Evolutionary conservation across 169 alveolate genomes (phyloP).

Genomic region (Eimeria acervulina): DNA sequence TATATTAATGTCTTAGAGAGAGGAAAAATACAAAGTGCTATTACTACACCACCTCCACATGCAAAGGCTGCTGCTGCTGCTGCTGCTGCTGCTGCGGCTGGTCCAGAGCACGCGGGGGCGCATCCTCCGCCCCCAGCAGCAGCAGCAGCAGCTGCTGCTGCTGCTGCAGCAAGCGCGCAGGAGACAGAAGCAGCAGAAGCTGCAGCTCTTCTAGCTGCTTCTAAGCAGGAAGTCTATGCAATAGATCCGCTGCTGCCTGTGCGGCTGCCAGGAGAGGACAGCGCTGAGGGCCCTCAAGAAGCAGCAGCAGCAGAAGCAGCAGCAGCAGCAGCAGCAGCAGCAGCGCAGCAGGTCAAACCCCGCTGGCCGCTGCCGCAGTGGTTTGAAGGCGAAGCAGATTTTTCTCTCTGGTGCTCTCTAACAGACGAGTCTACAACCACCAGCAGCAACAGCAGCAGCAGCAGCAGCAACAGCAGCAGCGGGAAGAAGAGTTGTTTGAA

Average conservation of each 20-base stretch:
- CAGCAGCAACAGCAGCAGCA: not conserved
- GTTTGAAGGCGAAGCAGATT: slow-evolving; percentile 38
- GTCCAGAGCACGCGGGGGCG: not conserved
- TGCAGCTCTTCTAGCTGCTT: slow-evolving; percentile 55
- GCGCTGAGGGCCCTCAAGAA: not conserved
- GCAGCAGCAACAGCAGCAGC: slow-evolving; percentile 8
- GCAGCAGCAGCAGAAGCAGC: not conserved
- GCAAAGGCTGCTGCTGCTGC: slow-evolving; percentile 27
- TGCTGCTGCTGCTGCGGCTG: slow-evolving; percentile 35
- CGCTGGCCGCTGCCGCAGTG: slow-evolving; percentile 49
- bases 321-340: slow-evolving; percentile 52
- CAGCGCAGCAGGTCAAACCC: not conserved
- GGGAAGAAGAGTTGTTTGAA: not conserved
- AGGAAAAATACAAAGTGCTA: not conserved
- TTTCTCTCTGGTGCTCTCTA: slow-evolving; percentile 24
- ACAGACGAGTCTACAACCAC: not conserved
- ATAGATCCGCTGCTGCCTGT: slow-evolving; percentile 37
- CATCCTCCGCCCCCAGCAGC: slow-evolving; percentile 11
- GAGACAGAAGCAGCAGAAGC: slow-evolving; percentile 70
- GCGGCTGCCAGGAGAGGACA: slow-evolving; percentile 33
- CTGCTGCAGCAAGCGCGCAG: too few species aligned
- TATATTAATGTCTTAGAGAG: slow-evolving; percentile 79
- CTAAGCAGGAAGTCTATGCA: slow-evolving; percentile 5
- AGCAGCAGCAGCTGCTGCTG: slow-evolving; percentile 34
- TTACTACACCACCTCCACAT: not conserved